phyloP scores from a whole-genome alignment of 1,139 yeast species.

The Lodderomyces theae region DNA sequence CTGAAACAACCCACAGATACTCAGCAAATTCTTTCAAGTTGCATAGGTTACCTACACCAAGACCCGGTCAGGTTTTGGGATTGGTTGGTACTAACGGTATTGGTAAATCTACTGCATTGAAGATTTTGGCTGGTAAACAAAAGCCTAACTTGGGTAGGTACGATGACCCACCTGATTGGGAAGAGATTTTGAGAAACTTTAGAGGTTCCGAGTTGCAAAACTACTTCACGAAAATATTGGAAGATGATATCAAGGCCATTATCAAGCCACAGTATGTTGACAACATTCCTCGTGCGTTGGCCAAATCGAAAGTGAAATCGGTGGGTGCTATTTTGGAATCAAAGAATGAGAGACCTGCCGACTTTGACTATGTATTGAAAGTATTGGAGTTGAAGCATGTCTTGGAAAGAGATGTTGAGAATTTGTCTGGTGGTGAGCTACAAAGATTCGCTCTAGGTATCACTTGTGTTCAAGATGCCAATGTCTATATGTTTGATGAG shows the following conservation, averaged over 20 bases:
- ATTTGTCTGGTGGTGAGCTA: conserved; percentile 96
- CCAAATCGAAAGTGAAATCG: conserved; percentile 79
- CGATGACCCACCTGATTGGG: conserved; percentile 98
- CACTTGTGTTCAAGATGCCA: conserved; percentile 93
- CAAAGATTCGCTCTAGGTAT: conserved; percentile 97
- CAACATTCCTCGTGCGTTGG: conserved; percentile 90
- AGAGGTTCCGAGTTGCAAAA: conserved; percentile 98
- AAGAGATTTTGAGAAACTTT: conserved; percentile 82
- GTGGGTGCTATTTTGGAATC: conserved; percentile 82
- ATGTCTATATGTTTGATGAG: conserved; percentile 98
- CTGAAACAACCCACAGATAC: conserved; percentile 92
- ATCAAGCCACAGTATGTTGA: conserved; percentile 98
- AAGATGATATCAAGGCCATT: conserved; percentile 89
- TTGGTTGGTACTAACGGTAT: conserved; percentile 99
- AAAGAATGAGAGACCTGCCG: conserved; percentile 64
- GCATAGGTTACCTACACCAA: conserved; percentile 95
- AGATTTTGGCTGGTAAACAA: conserved; percentile 96
- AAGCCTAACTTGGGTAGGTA: conserved; percentile 93
- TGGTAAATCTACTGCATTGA: conserved; percentile 97
- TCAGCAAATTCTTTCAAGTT: conserved; percentile 96
- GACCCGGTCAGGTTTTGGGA: conserved; percentile 98
- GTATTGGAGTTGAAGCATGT: conserved; percentile 73
- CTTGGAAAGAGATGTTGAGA: conserved; percentile 78
- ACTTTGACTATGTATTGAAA: conserved; percentile 59
- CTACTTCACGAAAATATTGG: conserved; percentile 88